Percentiles rank a stretch among this genome's conserved stretches.
These are phyloP conservation scores for Hemileia vastatrix DNA, from an alignment of 1,284 basidiomycete genomes.

Conservation along the genomic window DNA sequence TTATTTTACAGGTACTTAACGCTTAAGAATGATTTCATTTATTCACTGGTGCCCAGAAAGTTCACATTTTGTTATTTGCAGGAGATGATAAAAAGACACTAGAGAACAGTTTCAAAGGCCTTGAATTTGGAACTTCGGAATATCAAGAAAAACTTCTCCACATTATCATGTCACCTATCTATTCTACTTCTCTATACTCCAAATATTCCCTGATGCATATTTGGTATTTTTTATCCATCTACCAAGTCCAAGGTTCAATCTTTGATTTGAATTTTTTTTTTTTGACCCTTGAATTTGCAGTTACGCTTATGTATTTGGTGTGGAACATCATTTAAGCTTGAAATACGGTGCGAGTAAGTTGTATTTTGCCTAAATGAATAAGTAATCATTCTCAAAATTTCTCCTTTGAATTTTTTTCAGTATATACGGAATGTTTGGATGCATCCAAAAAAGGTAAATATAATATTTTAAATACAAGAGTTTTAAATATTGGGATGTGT, in stretches of 20 bases:
- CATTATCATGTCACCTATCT: neutral
- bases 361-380: neutral
- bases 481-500: neutral
- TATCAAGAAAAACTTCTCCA: neutral
- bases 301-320: constrained; percentile 10
- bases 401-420: neutral
- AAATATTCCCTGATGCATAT: no score
- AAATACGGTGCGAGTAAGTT: constrained; percentile 14
- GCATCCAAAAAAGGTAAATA: constrained; percentile 13
- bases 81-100: neutral
- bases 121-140: neutral
- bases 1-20: neutral
- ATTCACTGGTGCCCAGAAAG: no score
- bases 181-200: no score
- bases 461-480: neutral
- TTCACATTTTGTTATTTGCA: no score
- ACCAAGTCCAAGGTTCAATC: constrained; percentile 9
- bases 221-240: no score
- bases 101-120: neutral
- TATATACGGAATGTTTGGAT: constrained; percentile 19
- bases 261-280: neutral
- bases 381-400: neutral
- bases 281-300: neutral
- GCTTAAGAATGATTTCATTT: neutral
- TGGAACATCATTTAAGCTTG: constrained; percentile 7